Percentiles rank a stretch among this genome's conserved stretches.
phyloP scores from a whole-genome alignment of 169 alveolate species.

The Plasmodium inui region DNA sequence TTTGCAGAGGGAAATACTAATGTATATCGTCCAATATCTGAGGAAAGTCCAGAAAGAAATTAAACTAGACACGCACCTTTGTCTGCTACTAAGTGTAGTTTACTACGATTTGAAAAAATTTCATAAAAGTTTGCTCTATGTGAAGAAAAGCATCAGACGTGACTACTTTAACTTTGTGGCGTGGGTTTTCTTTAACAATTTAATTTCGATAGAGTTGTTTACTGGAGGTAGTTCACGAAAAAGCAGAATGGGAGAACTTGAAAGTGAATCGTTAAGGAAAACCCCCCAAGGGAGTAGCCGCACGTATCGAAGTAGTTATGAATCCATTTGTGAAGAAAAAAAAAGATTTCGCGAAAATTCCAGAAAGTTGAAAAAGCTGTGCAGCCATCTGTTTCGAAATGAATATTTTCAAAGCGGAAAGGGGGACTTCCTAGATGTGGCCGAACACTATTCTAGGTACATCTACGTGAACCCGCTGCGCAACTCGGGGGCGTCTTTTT shows the following conservation, averaged over 20 bases:
- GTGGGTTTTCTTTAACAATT: conserved; percentile 36
- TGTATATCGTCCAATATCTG: conserved; percentile 22
- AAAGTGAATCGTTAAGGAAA: background rate
- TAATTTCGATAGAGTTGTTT: conserved; percentile 29
- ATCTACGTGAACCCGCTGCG: conserved; percentile 38
- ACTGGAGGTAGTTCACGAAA: background rate
- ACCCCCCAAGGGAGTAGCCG: background rate
- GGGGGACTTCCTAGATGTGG: background rate
- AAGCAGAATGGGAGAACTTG: background rate
- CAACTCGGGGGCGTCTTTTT: conserved; percentile 21
- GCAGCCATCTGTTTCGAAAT: conserved; percentile 7
- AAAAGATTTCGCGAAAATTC: conserved; percentile 10
- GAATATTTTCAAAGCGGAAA: conserved; percentile 17
- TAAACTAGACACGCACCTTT: conserved; percentile 32
- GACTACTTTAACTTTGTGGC: conserved; percentile 48
- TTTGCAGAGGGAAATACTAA: conserved; percentile 17
- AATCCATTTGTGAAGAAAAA: conserved; percentile 8
- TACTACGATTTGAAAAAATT: conserved; percentile 25
- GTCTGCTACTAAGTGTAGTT: conserved; percentile 37
- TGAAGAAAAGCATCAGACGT: conserved; percentile 29
- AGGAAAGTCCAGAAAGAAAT: conserved; percentile 1
- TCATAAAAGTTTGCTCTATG: conserved; percentile 34
- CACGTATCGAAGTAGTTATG: background rate
- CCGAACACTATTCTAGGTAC: conserved; percentile 6
- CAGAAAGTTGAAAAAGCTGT: conserved; percentile 11